Percentiles rank a stretch among this genome's conserved stretches.
Evolutionary conservation across 2,329 filamentous ascomycete species (phyloP).

Genomic region (Parascedosporium putredinis): DNA sequence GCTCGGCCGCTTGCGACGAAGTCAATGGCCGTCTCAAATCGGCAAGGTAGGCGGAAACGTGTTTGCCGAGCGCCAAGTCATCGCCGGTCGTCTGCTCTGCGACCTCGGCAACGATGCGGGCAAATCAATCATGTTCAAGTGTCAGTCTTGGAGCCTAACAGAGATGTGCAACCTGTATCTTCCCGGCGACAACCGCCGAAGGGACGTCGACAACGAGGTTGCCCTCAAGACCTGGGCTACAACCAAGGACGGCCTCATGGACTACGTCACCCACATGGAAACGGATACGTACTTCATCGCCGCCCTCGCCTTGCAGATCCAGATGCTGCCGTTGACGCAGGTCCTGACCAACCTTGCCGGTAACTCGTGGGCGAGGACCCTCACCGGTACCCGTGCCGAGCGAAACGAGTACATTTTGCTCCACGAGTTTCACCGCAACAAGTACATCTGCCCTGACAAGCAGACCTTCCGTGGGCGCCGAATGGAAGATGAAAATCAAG

Average conservation of each 20-base stretch:
- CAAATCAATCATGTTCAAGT: slow-evolving; percentile 94
- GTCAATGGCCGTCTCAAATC: slow-evolving; percentile 78
- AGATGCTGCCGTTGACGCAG: slow-evolving; percentile 89
- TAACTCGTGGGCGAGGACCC: slow-evolving; percentile 94
- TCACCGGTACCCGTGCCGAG: slow-evolving; percentile 92
- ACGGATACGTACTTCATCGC: slow-evolving; percentile 94
- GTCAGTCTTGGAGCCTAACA: slow-evolving; percentile 93
- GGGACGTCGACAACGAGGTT: slow-evolving; percentile 80
- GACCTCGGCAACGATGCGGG: slow-evolving; percentile 94
- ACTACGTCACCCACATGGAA: slow-evolving; percentile 89
- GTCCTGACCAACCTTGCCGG: slow-evolving; percentile 92
- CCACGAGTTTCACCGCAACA: slow-evolving; percentile 92
- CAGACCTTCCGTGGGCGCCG: slow-evolving; percentile 66
- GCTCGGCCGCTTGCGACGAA: slow-evolving; percentile 74
- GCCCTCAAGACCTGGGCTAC: slow-evolving; percentile 76
- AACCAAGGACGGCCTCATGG: slow-evolving; percentile 73
- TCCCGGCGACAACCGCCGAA: slow-evolving; percentile 57
- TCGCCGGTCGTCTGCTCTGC: slow-evolving; percentile 81
- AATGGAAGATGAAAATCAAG: slow-evolving; percentile 54
- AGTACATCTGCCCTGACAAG: slow-evolving; percentile 97
- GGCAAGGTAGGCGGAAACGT: slow-evolving; percentile 80
- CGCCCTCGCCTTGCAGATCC: slow-evolving; percentile 76
- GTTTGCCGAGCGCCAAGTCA: slow-evolving; percentile 83
- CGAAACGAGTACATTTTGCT: slow-evolving; percentile 98
- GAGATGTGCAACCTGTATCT: slow-evolving; percentile 96